phyloP scores from a whole-genome alignment of 805 yeast species.

The Priceomyces carsonii region DNA sequence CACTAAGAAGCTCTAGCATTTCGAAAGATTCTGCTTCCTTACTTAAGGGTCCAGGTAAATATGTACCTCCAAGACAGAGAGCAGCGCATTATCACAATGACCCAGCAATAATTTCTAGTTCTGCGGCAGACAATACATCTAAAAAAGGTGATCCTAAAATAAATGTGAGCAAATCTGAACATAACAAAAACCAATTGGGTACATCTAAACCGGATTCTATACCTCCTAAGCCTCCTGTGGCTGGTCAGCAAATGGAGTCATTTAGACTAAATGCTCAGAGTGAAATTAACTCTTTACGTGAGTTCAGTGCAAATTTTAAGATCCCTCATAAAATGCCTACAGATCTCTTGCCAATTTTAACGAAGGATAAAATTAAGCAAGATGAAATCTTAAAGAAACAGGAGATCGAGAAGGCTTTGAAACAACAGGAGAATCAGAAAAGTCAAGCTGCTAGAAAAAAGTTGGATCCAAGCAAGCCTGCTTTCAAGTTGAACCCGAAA shows the following conservation, averaged over 20 bases:
- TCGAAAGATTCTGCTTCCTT: conserved; percentile 13
- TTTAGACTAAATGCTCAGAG: conserved; percentile 52
- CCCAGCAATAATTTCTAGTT: conserved; percentile 65
- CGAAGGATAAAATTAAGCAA: conserved; percentile 68
- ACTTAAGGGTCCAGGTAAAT: conserved; percentile 36
- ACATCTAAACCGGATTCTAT: conserved; percentile 30
- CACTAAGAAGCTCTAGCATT: conserved; percentile 35
- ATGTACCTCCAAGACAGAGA: conserved; percentile 59
- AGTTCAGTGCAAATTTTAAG: conserved; percentile 80
- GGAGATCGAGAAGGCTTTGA: conserved; percentile 14
- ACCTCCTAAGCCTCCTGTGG: conserved; percentile 30
- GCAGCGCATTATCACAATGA: conserved; percentile 55
- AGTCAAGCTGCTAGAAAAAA: conserved; percentile 39
- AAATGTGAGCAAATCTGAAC: conserved; percentile 14
- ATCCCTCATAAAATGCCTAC: conserved; percentile 61
- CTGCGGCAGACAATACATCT: conserved; percentile 28
- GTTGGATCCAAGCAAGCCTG: conserved; percentile 57
- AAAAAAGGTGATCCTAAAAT: conserved; percentile 5
- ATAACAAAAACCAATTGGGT: conserved; percentile 9
- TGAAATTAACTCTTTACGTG: conserved; percentile 68
- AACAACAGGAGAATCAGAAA: conserved; percentile 9
- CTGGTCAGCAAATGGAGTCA: conserved; percentile 30
- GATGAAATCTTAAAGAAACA: conserved; percentile 54
- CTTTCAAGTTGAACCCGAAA: conserved; percentile 69
- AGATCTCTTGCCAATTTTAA: conserved; percentile 66